Evolutionary conservation across 2,329 filamentous ascomycete genomes (phyloP).

Genomic region (Calonectria ilicicola): DNA sequence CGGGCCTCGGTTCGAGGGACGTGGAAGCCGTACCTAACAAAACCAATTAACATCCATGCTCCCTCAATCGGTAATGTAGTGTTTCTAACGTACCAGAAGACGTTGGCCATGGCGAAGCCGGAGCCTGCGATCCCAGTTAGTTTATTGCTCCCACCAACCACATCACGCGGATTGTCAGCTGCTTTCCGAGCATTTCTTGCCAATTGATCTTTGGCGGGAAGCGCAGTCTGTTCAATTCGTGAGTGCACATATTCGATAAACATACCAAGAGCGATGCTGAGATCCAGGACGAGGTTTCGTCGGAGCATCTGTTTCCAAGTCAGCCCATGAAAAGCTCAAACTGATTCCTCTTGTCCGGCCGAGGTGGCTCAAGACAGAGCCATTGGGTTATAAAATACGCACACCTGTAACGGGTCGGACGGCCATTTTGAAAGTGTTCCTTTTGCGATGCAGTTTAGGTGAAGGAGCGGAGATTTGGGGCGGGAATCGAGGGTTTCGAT

Average conservation of each 20-base stretch:
- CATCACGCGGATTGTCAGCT: conserved; percentile 40
- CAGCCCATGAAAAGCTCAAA: conserved; percentile 47
- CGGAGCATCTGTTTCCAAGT: conserved; percentile 66
- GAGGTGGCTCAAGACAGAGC: conserved; percentile 28
- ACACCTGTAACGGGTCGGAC: conserved; percentile 71
- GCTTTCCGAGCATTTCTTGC: conserved; percentile 22
- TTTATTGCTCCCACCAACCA: conserved; percentile 39
- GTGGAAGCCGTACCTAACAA: conserved; percentile 71
- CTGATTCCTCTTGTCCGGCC: conserved; percentile 33
- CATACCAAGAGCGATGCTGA: conserved; percentile 68
- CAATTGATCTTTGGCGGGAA: background rate
- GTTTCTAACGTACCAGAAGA: conserved; percentile 65
- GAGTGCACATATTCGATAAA: conserved; percentile 27
- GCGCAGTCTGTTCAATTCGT: conserved; percentile 19
- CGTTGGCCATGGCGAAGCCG: conserved; percentile 66
- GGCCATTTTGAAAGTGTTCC: conserved; percentile 59
- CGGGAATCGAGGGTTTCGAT: conserved; percentile 24
- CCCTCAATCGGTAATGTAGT: background rate
- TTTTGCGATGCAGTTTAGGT: conserved; percentile 38
- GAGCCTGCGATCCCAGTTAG: conserved; percentile 59
- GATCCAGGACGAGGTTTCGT: conserved; percentile 68
- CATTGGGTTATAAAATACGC: conserved; percentile 56
- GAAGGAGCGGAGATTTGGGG: conserved; percentile 37
- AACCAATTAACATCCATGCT: conserved; percentile 19
- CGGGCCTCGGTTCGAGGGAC: conserved; percentile 69